phyloP scores from a whole-genome alignment of 2,329 filamentous ascomycete species.

The Penicillium sp. region DNA sequence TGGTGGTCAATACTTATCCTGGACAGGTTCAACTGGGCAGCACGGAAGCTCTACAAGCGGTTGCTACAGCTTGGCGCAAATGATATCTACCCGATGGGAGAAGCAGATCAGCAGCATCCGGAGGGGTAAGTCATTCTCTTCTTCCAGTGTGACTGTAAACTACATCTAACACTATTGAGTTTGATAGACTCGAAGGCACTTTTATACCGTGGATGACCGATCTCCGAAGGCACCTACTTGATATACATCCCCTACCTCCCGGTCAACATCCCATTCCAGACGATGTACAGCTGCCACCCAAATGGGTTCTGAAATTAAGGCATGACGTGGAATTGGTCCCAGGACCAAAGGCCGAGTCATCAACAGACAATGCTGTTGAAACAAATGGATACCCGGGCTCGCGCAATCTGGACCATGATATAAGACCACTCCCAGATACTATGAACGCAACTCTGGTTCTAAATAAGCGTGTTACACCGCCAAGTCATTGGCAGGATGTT shows the following conservation, averaged over 20 bases:
- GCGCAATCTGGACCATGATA: constrained; percentile 35
- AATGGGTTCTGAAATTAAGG: constrained; percentile 53
- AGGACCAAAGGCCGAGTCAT: neutral
- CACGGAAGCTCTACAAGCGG: constrained; percentile 78
- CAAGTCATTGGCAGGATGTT: constrained; percentile 87
- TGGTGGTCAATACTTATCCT: constrained; percentile 3
- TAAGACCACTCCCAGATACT: constrained; percentile 56
- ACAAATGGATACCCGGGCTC: constrained; percentile 20
- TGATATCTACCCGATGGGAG: constrained; percentile 70
- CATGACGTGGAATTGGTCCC: neutral
- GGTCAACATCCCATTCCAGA: constrained; percentile 66
- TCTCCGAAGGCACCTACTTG: constrained; percentile 62
- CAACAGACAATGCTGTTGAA: constrained; percentile 3
- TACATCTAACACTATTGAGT: neutral
- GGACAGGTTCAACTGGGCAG: constrained; percentile 81
- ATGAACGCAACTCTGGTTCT: constrained; percentile 54
- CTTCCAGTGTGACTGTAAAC: neutral
- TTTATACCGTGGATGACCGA: constrained; percentile 72
- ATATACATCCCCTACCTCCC: constrained; percentile 63
- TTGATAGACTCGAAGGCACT: constrained; percentile 66
- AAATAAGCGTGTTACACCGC: constrained; percentile 72
- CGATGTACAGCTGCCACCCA: constrained; percentile 68
- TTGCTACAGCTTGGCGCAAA: constrained; percentile 76
- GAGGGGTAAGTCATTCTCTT: constrained; percentile 63
- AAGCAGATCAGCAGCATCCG: constrained; percentile 88